Conservation (phyloP, 352 stramenopile genomes). For the Pythium phragmiticola region DNA sequence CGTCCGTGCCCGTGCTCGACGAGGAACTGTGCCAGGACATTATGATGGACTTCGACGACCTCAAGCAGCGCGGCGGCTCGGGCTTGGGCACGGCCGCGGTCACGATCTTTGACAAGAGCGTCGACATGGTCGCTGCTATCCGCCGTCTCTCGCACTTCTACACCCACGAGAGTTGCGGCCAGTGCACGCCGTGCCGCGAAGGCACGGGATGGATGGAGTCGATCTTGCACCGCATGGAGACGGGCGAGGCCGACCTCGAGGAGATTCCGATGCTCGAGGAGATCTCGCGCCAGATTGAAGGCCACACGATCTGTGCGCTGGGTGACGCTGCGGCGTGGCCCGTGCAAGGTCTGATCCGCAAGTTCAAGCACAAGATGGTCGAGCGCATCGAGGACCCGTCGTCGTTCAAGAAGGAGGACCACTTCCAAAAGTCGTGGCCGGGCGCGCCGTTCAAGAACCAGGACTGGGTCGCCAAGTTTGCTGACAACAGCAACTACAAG, state of each 20-base stretch:
- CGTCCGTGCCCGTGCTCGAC: conserved; percentile 96
- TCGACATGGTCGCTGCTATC: conserved; percentile 99
- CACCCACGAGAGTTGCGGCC: conserved; percentile 99
- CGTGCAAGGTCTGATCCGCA: conserved; percentile 98
- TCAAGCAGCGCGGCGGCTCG: conserved; percentile 93
- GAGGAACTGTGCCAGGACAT: conserved; percentile 94
- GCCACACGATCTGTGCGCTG: conserved; percentile 99
- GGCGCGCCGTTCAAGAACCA: conserved; percentile 95
- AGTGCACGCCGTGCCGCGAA: conserved; percentile 99
- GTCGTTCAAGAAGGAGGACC: conserved; percentile 93
- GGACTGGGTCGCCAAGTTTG: conserved; percentile 93
- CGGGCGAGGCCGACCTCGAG: conserved; percentile 95
- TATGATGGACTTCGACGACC: conserved; percentile 99
- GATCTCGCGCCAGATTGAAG: conserved; percentile 98
- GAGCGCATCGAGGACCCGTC: conserved; percentile 96
- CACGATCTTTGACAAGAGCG: conserved; percentile 99
- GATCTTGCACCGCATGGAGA: conserved; percentile 98
- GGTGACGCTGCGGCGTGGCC: conserved; percentile 99
- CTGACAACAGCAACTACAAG: conserved; percentile 91
- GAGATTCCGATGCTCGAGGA: conserved; percentile 99
- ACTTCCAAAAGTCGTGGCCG: conserved; percentile 95
- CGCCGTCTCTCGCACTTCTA: conserved; percentile 99
- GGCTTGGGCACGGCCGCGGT: conserved; percentile 98
- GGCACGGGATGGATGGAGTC: conserved; percentile 97
- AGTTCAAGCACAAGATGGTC: conserved; percentile 99